phyloP scores from a whole-genome alignment of 768 basidiomycete species.

The Hericium coralloides region DNA sequence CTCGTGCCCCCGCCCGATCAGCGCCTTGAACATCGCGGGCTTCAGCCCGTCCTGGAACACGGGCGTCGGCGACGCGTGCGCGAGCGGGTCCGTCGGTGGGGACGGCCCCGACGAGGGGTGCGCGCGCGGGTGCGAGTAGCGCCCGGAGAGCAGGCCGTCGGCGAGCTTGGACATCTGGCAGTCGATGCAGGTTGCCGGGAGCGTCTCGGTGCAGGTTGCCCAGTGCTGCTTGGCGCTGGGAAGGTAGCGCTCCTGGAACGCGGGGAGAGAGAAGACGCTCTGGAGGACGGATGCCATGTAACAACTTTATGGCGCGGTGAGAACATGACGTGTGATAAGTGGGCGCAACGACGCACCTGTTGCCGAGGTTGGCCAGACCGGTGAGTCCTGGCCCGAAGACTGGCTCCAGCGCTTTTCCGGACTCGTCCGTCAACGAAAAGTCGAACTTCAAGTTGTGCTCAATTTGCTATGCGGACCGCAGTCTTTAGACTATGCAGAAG shows the following conservation, averaged over 20 bases:
- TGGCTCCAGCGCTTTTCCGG: conserved; percentile 81
- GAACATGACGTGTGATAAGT: neutral
- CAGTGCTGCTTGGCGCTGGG: conserved; percentile 43
- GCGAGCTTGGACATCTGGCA: conserved; percentile 92
- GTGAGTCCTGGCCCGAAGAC: conserved; percentile 86
- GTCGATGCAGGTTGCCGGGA: conserved; percentile 84
- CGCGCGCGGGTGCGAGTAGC: conserved; percentile 65
- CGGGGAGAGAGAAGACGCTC: conserved; percentile 68
- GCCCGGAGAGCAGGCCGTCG: conserved; percentile 87
- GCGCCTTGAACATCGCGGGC: conserved; percentile 76
- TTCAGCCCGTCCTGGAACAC: conserved; percentile 80
- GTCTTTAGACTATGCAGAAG: neutral
- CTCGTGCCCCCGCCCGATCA: conserved; percentile 86
- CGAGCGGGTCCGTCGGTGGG: conserved; percentile 23
- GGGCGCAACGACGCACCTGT: conserved; percentile 41
- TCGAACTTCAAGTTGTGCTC: conserved; percentile 95
- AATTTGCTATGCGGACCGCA: conserved; percentile 55
- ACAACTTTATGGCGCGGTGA: conserved; percentile 44
- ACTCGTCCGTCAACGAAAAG: conserved; percentile 81
- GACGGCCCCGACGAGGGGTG: conserved; percentile 14
- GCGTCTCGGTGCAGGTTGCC: conserved; percentile 47
- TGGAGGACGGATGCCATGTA: conserved; percentile 97
- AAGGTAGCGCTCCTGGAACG: conserved; percentile 70
- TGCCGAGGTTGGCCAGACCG: conserved; percentile 87
- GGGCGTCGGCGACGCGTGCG: conserved; percentile 32